Base-by-base conservation (phyloP, 495 filamentous ascomycete genomes). In the Cairneyella variabilis region DNA sequence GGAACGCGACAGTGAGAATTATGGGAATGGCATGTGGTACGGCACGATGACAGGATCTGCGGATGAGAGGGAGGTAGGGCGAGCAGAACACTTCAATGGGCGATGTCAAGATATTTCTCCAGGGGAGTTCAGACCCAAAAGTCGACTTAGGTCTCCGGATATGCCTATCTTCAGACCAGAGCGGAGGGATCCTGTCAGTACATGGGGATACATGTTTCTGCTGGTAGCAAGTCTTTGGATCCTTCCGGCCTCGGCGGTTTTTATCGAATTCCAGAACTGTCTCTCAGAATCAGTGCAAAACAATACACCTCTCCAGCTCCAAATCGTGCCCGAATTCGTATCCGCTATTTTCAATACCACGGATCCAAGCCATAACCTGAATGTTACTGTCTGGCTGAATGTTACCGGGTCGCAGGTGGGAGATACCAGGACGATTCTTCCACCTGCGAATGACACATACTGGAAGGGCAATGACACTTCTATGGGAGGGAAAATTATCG, bases 341-440 rank as follows among this genome's bases (percentile, higher is more conserved):
- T 79, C 83, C 58, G 95, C 88, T 51, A 70, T 68, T 11, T 95
- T 95, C 71, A 77, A 90, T 58, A 70, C 79, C 20, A 65, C 69
- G 17, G 69, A 78, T 51, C 64, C 79, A 10, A 78, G 76, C 44
- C 81, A 90, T 62, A 82, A 82, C 32, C 72, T 98, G 25, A 81
- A 80, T 51, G 71, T 97, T 23, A 96, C 84, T 1, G 82, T 96
- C 18, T 97, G 89, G 71, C 91, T 91, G 20, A 96, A 97, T 68
- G 90, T 97, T 18, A 84, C 84, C 22, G 93, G 93, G 7, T 70
- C 70, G 20, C 66, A 62, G 1, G 27, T 37, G n/a, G 54, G 32
- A 10, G 22, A 20, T 23, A 65, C 60, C 17, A 53, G 63, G 39
- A 56, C 60, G n/a, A 40, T 65, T 48, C 74, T 82, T 52, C 88